phyloP scores from a whole-genome alignment of 371 early-diverging fungal genomes.

The Mucor velutinosus region DNA sequence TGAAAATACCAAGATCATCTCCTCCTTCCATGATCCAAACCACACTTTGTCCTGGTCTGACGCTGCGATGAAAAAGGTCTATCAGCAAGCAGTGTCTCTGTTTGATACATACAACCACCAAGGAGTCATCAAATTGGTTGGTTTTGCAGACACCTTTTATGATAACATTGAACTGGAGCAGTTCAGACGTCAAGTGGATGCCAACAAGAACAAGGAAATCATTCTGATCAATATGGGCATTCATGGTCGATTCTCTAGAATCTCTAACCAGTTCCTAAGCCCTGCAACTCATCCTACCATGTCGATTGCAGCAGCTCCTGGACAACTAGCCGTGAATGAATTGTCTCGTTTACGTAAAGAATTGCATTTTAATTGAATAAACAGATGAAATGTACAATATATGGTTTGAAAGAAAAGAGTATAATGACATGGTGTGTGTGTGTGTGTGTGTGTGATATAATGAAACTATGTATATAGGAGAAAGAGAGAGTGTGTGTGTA shows the following conservation, averaged over 20 bases:
- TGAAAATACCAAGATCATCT: constrained; percentile 64
- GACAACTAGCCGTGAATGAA: constrained; percentile 80
- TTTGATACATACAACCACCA: constrained; percentile 24
- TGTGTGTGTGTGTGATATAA: not conserved
- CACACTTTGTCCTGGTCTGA: constrained; percentile 62
- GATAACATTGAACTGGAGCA: constrained; percentile 77
- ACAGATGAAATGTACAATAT: not conserved
- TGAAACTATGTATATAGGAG: not conserved
- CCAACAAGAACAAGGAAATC: constrained; percentile 53
- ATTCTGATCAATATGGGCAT: constrained; percentile 93
- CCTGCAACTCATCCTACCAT: constrained; percentile 88
- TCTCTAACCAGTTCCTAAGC: constrained; percentile 78
- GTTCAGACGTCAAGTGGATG: constrained; percentile 44
- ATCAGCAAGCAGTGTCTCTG: constrained; percentile 30
- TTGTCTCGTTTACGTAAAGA: constrained; percentile 46
- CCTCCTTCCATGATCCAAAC: constrained; percentile 82
- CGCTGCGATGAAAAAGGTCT: constrained; percentile 47
- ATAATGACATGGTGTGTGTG: not conserved
- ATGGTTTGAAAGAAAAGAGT: not conserved
- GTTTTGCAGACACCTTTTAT: constrained; percentile 63
- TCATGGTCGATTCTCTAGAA: constrained; percentile 82
- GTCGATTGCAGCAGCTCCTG: constrained; percentile 83
- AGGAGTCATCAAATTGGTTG: constrained; percentile 87
- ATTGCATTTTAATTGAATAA: constrained; percentile 27
- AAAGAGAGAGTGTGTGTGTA: not conserved